Evolutionary conservation across 202 grass and related monocot species (phyloP), one percentile per base, ranked within the genome.

Genomic region (Schoenoplectus triqueter): DNA sequence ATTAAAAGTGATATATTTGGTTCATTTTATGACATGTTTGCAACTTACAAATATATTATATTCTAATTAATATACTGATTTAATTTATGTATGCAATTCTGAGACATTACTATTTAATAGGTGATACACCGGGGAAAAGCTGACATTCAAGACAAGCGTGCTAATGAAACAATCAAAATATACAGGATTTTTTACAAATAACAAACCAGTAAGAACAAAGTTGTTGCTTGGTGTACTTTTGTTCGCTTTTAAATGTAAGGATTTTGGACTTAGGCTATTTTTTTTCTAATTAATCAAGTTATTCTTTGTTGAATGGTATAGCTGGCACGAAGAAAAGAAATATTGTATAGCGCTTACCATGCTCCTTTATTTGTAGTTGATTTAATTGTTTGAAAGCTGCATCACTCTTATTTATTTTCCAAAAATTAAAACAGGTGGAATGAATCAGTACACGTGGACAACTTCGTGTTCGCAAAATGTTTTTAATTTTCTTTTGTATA

Each of bases 171-270:
- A 60, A 44, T 62, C 14, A 54, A 79, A 79, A 4, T 79, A 55
- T 79, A 79, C 55, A 79, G 55, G 13, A 79, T 61, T 79, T 2
- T 10, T 59, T 78, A 78, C 54, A 60, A 44, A 42, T 61, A 45
- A 61, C 15, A 45, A 31, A 18, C 45, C 61, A 31, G 31, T 61
- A 61, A 55, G 52, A 79, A 61, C 14, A 60, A 41, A 61, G 45
- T 42, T 59, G 7, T 18, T 79, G 59, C 2, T 61, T 79, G 22
- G 56, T 55, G 10, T 41, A 40, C 40, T 41, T 31, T 60, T 3
- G 41, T 78, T 8, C 11, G 13, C 44, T 66, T 59, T 59, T 15
- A 14, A 59, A n/a, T 15, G 7, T n/a, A n/a, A 79, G 75, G 61
- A 78, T 10, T 79, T 2, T 13, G 22, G 31, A 60, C 44, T 17